A percentile compares a stretch with the other conserved stretches of the same genome.
These are phyloP conservation scores for Leishmania martiniquensis DNA, from an alignment of 208 protist species.

Conservation along the genomic window DNA sequence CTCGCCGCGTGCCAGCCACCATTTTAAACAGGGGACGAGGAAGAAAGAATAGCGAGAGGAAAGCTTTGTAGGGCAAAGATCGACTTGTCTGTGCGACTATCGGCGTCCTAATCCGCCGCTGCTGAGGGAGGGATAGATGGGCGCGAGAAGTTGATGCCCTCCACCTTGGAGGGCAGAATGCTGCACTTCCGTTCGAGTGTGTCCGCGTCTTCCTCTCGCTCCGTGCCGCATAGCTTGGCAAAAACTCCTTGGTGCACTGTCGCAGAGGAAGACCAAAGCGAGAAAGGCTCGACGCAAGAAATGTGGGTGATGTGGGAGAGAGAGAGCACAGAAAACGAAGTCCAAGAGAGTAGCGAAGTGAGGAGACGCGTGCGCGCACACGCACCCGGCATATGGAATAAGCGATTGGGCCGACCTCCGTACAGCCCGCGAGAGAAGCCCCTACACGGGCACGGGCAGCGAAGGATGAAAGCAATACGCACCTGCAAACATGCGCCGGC, in stretches of 20 bases:
- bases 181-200: neutral
- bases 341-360: neutral
- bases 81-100: neutral
- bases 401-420: neutral
- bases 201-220: neutral
- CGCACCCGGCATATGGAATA: neutral
- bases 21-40: neutral
- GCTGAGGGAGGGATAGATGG: neutral
- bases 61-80: neutral
- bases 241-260: neutral
- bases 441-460: neutral
- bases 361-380: neutral
- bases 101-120: neutral
- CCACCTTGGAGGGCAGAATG: neutral
- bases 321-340: neutral
- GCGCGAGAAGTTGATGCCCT: neutral
- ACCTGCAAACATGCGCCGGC: neutral
- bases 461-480: neutral
- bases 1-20: constrained; percentile 18
- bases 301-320: neutral
- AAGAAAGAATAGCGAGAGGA: neutral
- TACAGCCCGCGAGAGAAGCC: neutral
- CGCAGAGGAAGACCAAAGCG: no score
- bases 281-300: neutral
- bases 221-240: no score